Base-by-base conservation (phyloP, 495 filamentous ascomycete genomes). In the Tricharina praecox region DNA sequence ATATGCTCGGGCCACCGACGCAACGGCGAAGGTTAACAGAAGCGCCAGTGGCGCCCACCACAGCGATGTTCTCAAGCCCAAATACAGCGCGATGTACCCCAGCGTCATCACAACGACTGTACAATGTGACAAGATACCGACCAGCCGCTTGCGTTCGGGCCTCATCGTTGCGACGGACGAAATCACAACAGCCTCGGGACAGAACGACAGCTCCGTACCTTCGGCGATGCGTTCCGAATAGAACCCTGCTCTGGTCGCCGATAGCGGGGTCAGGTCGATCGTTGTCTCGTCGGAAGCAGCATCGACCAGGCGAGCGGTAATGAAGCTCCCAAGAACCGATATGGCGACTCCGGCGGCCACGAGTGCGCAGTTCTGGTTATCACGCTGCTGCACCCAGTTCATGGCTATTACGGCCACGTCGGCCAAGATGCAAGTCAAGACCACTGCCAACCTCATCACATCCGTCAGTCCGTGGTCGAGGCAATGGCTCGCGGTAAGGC, bases 11-110 rank as follows among this genome's bases (percentile, higher is more conserved):
- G 44, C 44, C 10, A 47, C 13, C 16, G 44, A 32, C 8, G 44
- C 44, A n/a, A 47, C 35, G 3, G 44, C 44, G 15, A 28, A 47
- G n/a, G 10, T 47, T 13, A 16, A 16, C 9, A 47, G 23, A 8
- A 47, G 33, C 21, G 44, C 44, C 15, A 36, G 3, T 11, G 44
- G 18, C n/a, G 33, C 41, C 50, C 53, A 53, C 53, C 50, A 53
- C 1, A 25, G 9, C 0, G 53, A 53, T 21, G 45, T 23, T 3
- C 53, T 51, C 1, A 55, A 20, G 9, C 50, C 45, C 1, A 55
- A n/a, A 30, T 53, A 55, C 2, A 55, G 39, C 9, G 25, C 45
- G 3, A 42, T 23, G 21, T 53, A 53, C 15, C 43, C 53, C 24
- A 49, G 4, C 0, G 49, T 45, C 53, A 55, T 55, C 0, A 45